Conservation (phyloP, 768 basidiomycete species). For the Amyloporia xantha region DNA sequence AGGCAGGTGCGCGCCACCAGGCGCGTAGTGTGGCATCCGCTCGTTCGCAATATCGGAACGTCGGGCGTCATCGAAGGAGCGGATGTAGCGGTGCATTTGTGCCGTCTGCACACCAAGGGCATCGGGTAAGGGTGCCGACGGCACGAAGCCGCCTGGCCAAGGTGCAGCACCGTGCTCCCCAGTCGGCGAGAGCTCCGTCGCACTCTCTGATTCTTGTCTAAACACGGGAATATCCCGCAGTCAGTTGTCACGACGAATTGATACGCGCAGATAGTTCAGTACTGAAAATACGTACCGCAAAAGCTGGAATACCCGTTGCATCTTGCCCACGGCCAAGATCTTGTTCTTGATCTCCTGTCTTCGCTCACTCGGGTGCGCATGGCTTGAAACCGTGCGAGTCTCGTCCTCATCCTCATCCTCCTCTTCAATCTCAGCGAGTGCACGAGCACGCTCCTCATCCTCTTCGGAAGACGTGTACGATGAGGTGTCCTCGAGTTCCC, state of each 20-base stretch:
- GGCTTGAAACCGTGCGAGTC: conserved; percentile 16
- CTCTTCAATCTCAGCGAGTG: conserved; percentile 16
- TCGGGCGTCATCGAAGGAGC: conserved; percentile 75
- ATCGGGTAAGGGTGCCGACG: conserved; percentile 29
- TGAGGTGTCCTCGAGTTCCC: conserved; percentile 76
- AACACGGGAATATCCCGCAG: background rate
- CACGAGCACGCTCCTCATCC: conserved; percentile 23
- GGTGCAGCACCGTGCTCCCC: conserved; percentile 20
- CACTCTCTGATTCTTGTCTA: conserved; percentile 77
- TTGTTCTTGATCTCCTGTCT: conserved; percentile 86
- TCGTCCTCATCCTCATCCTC: conserved; percentile 21
- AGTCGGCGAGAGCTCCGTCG: conserved; percentile 49
- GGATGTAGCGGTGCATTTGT: conserved; percentile 55
- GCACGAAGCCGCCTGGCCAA: conserved; percentile 22
- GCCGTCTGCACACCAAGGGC: conserved; percentile 57
- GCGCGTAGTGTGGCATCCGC: conserved; percentile 53
- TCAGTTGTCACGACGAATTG: background rate
- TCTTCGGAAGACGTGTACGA: conserved; percentile 17
- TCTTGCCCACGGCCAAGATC: conserved; percentile 85
- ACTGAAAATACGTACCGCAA: conserved; percentile 59
- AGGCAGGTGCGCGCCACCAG: conserved; percentile 28
- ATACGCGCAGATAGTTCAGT: no score
- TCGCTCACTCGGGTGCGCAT: conserved; percentile 40
- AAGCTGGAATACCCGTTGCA: conserved; percentile 86
- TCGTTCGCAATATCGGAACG: conserved; percentile 70